phyloP scores from a whole-genome alignment of 1,284 basidiomycete species.

The Microbotryum intermedium region DNA sequence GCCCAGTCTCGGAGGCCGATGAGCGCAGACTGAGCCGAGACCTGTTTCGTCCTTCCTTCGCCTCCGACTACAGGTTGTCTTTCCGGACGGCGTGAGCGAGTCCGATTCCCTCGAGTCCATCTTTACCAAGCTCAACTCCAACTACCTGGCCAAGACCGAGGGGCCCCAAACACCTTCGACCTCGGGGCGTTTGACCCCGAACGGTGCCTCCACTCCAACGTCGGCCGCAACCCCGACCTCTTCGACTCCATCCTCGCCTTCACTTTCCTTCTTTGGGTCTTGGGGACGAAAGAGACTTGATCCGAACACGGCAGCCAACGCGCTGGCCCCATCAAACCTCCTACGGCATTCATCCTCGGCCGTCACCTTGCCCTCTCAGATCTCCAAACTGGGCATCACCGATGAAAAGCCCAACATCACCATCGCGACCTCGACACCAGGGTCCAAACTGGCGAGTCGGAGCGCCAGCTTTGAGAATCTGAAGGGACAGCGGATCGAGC shows the following conservation, averaged over 20 bases:
- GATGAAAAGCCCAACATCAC: too few relatives aligned
- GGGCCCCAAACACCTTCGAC: not conserved
- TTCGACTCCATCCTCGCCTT: not conserved
- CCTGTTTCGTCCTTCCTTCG: not conserved
- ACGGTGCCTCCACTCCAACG: not conserved
- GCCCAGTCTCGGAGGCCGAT: not conserved
- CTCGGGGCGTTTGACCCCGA: not conserved
- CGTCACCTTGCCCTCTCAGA: not conserved
- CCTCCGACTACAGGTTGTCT: slow-evolving; percentile 19
- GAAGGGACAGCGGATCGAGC: not conserved
- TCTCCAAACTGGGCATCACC: not conserved
- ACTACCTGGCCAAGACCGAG: slow-evolving; percentile 15
- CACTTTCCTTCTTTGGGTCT: slow-evolving; percentile 7
- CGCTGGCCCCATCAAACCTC: not conserved
- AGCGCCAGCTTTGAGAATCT: slow-evolving; percentile 9
- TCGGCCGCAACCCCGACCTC: not conserved
- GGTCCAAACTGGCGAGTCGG: too few relatives aligned
- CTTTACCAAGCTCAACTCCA: slow-evolving; percentile 27
- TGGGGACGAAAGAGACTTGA: slow-evolving; percentile 8
- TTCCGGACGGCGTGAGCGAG: slow-evolving; percentile 21
- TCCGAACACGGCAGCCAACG: not conserved
- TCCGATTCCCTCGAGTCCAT: slow-evolving; percentile 23
- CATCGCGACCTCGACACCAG: too few relatives aligned
- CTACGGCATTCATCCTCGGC: not conserved
- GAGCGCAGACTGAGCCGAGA: not conserved